Conservation (phyloP, 306 rosid species). For the Senna tora region DNA sequence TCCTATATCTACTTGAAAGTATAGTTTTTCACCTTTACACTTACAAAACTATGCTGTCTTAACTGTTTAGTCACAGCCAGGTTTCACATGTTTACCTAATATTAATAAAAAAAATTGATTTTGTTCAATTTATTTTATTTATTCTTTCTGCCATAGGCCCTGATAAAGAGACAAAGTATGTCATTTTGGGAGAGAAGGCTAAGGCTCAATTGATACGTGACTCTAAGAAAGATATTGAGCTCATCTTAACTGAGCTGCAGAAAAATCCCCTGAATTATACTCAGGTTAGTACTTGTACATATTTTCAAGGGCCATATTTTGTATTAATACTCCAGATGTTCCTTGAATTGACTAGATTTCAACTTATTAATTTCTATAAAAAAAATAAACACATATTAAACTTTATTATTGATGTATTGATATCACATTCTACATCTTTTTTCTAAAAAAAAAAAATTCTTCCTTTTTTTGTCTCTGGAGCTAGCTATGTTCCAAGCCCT, state of each 20-base stretch:
- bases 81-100: not conserved
- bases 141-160: slow-evolving; percentile 58
- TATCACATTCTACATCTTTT: not conserved
- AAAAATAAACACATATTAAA: not conserved
- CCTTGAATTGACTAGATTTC: not conserved
- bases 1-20: not conserved
- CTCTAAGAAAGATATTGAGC: slow-evolving; percentile 70
- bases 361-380: too few relatives aligned
- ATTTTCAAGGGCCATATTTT: not conserved
- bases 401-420: not conserved
- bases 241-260: slow-evolving; percentile 81
- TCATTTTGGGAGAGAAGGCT: slow-evolving; percentile 92
- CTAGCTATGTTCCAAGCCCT: not conserved
- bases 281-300: slow-evolving; percentile 55
- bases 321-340: slow-evolving; percentile 5
- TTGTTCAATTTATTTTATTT: not conserved
- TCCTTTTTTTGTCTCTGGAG: not conserved
- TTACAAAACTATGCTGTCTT: not conserved
- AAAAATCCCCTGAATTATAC: slow-evolving; percentile 86
- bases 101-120: not conserved
- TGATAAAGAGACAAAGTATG: slow-evolving; percentile 79
- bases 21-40: not conserved
- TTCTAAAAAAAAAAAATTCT: not conserved
- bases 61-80: not conserved
- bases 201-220: slow-evolving; percentile 91